A percentile compares a stretch with the other conserved stretches of the same genome.
These are phyloP conservation scores for Phytophthora sansomeana DNA, from an alignment of 352 stramenopile species.

Conservation along the genomic window DNA sequence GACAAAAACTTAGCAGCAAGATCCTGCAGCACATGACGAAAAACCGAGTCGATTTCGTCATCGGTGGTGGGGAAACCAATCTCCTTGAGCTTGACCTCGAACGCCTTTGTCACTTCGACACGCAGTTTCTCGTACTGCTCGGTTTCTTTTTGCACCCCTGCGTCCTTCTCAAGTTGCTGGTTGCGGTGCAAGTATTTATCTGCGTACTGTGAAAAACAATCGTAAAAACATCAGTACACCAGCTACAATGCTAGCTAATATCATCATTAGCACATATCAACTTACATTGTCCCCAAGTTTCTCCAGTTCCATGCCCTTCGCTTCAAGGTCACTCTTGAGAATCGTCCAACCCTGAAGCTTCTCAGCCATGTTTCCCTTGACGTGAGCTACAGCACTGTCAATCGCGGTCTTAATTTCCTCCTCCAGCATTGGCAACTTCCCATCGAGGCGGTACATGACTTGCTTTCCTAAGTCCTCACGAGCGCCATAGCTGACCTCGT, in stretches of 20 bases:
- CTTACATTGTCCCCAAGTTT: conserved; percentile 81
- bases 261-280: conserved; percentile 9
- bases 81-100: conserved; percentile 62
- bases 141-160: conserved; percentile 60
- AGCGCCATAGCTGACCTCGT: conserved; percentile 65
- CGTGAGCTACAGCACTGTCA: conserved; percentile 60
- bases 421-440: conserved; percentile 68
- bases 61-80: conserved; percentile 68
- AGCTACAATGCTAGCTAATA: not conserved
- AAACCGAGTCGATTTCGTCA: conserved; percentile 69
- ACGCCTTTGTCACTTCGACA: conserved; percentile 58
- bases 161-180: conserved; percentile 64
- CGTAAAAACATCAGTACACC: conserved; percentile 1
- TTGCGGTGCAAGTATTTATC: conserved; percentile 80
- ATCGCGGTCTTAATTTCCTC: conserved; percentile 72
- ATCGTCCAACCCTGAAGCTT: conserved; percentile 81
- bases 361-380: conserved; percentile 58
- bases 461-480: conserved; percentile 75
- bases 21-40: conserved; percentile 64
- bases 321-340: conserved; percentile 63
- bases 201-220: conserved; percentile 52
- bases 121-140: conserved; percentile 71
- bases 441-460: conserved; percentile 64
- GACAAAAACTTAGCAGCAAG: conserved; percentile 69
- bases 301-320: conserved; percentile 73